phyloP scores from a whole-genome alignment of 305 asterid species.

The Fraxinus sp. region DNA sequence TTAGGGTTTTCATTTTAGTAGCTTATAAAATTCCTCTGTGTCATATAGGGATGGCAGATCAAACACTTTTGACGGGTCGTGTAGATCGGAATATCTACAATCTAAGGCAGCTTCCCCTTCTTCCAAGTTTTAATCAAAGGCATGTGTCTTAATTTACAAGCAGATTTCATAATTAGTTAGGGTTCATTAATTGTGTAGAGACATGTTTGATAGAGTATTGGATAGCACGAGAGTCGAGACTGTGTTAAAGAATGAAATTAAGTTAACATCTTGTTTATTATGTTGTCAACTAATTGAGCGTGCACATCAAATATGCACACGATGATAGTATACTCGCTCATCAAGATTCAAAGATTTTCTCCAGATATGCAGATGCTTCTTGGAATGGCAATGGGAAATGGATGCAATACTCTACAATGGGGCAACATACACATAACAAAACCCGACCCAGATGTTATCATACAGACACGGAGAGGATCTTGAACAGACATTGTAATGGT shows the following conservation, averaged over 20 bases:
- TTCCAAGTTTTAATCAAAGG: slow-evolving; percentile 48
- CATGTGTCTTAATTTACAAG: not conserved
- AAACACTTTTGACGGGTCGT: slow-evolving; percentile 49
- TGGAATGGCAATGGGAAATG: slow-evolving; percentile 44
- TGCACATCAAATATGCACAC: not conserved
- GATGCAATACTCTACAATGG: slow-evolving; percentile 33
- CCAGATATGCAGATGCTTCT: slow-evolving; percentile 51
- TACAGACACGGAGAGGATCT: slow-evolving; percentile 22
- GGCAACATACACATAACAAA: slow-evolving; percentile 32
- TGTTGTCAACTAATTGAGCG: not conserved
- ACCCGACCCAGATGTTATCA: not conserved
- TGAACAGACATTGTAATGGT: slow-evolving; percentile 30
- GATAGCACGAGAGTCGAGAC: not conserved
- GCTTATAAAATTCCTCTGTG: not conserved
- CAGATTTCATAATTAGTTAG: not conserved
- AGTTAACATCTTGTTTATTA: not conserved
- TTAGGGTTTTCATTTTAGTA: slow-evolving; percentile 26
- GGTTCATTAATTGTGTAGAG: not conserved
- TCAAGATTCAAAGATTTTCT: not conserved
- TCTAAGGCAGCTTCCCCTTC: slow-evolving; percentile 61
- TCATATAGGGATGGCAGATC: slow-evolving; percentile 39
- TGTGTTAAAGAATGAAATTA: not conserved
- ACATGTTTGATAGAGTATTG: not conserved
- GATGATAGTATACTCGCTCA: not conserved
- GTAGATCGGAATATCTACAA: slow-evolving; percentile 61